A percentile compares a stretch with the other conserved stretches of the same genome.
These are phyloP conservation scores for Hygrophorus pudorinus DNA, from an alignment of 768 basidiomycete genomes.

Conservation along the genomic window DNA sequence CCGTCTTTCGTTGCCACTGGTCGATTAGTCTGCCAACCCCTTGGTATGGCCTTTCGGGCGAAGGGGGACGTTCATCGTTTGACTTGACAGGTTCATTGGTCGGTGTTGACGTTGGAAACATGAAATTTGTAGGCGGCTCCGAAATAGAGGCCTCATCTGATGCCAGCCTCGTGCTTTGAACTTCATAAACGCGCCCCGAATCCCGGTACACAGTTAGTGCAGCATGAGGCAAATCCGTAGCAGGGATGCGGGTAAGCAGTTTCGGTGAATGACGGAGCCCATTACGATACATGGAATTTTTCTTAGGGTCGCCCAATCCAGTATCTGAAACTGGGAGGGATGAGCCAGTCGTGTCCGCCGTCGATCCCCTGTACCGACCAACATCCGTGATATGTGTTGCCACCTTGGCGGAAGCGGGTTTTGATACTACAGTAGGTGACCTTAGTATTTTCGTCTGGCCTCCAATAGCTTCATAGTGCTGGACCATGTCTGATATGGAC, in stretches of 20 bases:
- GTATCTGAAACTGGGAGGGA: neutral
- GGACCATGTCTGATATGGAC: constrained; percentile 83
- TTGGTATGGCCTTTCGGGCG: constrained; percentile 70
- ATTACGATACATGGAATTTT: too few relatives aligned
- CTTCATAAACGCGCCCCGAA: neutral
- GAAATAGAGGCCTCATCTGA: neutral
- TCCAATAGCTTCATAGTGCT: constrained; percentile 65
- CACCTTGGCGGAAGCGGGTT: constrained; percentile 9
- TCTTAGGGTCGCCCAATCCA: too few relatives aligned
- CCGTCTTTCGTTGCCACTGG: constrained; percentile 79
- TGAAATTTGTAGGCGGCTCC: constrained; percentile 9
- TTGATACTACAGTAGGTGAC: constrained; percentile 20
- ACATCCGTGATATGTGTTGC: neutral
- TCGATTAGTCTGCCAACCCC: constrained; percentile 82
- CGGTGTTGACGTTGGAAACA: neutral
- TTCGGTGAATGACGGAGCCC: neutral
- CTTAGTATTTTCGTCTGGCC: constrained; percentile 19
- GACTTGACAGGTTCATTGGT: neutral
- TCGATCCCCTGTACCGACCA: neutral
- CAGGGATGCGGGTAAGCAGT: neutral
- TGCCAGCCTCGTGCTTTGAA: neutral
- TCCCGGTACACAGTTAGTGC: neutral
- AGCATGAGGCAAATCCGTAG: neutral
- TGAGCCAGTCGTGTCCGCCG: neutral
- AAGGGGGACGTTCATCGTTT: constrained; percentile 35